A percentile compares a stretch with the other conserved stretches of the same genome.
Conservation (phyloP, 345 rosid genomes). For the Excoecaria cochinchinensis region DNA sequence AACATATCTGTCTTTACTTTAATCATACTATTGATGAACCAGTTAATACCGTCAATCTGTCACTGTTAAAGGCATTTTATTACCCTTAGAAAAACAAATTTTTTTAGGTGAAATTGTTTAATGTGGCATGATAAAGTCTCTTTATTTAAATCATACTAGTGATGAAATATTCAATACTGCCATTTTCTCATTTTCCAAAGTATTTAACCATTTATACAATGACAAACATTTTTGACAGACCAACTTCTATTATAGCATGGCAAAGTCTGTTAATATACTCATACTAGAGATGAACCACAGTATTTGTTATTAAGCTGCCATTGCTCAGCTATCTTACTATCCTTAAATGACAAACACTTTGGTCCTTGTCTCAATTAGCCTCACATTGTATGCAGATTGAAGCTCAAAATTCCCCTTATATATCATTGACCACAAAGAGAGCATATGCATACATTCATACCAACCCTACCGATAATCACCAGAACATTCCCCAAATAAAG, state of each 20-base stretch:
- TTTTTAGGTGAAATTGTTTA: not conserved
- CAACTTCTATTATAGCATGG: not conserved
- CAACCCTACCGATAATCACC: not conserved
- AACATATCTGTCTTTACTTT: not conserved
- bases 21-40: not conserved
- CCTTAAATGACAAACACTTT: not conserved
- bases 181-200: not conserved
- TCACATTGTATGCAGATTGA: not conserved
- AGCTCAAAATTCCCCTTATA: not conserved
- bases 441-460: not conserved
- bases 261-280: not conserved
- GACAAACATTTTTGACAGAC: not conserved
- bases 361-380: not conserved
- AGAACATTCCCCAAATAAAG: slow-evolving; percentile 7
- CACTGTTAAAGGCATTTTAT: not conserved
- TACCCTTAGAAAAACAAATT: not conserved
- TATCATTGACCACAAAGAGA: not conserved
- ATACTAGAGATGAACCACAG: no score
- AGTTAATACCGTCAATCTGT: not conserved
- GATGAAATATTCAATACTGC: not conserved
- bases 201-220: not conserved
- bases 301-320: no score
- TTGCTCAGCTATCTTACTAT: no score
- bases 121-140: not conserved
- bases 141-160: not conserved